phyloP scores from a whole-genome alignment of 2,329 filamentous ascomycete genomes.

The Alternaria sp. region DNA sequence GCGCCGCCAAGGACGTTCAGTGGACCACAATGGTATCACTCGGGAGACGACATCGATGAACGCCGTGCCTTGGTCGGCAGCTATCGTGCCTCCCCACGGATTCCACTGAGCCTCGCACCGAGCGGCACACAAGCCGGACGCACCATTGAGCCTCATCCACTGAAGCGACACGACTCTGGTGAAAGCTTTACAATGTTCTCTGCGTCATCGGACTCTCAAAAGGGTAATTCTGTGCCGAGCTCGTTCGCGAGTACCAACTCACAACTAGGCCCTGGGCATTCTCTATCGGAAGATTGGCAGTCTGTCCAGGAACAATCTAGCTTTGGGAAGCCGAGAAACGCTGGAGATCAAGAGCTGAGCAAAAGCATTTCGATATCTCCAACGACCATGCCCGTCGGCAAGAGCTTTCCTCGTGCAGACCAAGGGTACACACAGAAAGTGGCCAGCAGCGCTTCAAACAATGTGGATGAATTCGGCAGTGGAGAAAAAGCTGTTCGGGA shows the following conservation, averaged over 20 bases:
- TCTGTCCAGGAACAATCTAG: constrained; percentile 35
- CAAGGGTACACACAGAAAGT: constrained; percentile 17
- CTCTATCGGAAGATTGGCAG: constrained; percentile 38
- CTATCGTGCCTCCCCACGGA: constrained; percentile 58
- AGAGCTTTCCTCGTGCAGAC: not conserved
- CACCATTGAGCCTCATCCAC: constrained; percentile 40
- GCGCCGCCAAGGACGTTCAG: constrained; percentile 27
- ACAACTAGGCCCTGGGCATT: constrained; percentile 30
- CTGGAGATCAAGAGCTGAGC: constrained; percentile 19
- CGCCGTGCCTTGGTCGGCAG: constrained; percentile 49
- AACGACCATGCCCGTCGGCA: constrained; percentile 33
- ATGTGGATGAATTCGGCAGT: constrained; percentile 28
- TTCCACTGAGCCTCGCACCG: constrained; percentile 57
- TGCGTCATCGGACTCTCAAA: constrained; percentile 64
- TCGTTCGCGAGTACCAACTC: constrained; percentile 54
- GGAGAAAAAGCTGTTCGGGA: constrained; percentile 44
- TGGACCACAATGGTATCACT: constrained; percentile 43
- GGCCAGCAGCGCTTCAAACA: constrained; percentile 19
- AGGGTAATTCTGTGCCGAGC: constrained; percentile 58
- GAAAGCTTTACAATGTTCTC: constrained; percentile 71
- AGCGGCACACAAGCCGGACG: constrained; percentile 47
- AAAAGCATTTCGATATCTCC: constrained; percentile 35
- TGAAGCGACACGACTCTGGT: constrained; percentile 62
- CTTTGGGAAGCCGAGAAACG: constrained; percentile 35
- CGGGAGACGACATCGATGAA: constrained; percentile 45